Evolutionary conservation across 1,284 basidiomycete species (phyloP), one percentile per base, ranked within the genome.

Genomic region (Ceratobasidium sp.): DNA sequence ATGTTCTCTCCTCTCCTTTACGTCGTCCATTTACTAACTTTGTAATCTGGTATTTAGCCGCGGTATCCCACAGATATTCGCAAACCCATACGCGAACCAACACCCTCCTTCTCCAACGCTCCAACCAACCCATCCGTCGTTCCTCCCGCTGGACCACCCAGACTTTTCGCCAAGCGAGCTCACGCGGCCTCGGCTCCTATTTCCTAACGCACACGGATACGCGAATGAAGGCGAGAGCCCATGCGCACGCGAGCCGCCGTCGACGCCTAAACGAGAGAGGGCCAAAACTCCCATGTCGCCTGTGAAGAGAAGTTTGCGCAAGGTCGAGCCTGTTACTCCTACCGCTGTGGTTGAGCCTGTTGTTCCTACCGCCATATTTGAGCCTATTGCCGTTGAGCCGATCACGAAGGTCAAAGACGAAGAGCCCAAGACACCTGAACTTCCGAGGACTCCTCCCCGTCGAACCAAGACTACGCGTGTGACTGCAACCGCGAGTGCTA

Each of bases 121-220:
- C 5, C 69, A 64, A 20, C 56, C 64, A 9, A 60, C 55, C 18
- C 58, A 80, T n/a, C 79, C 78, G 7, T 80, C 79, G 26, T 75
- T 77, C 51, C 63, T 80, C 13, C 78, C 73, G 18, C 79, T 79
- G 12, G 70, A 70, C 15, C 78, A 80, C 46, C 80, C 80, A 28
- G 78, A 79, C 53, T 80, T 78, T 77, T 79, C 79, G 10, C 80
- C 80, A 6, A 23, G 58, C 40, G 77, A 79, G 39, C 78, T 79
- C 15, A 61, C 77, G 13, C 73, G 75, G 4, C 73, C 77, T 2
- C 70, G 77, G 49, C 77, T 80, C 12, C 77, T 80, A 23, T 80
- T 67, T 26, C 75, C 78, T 15, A 2, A 75, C 12, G 71, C 71
- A 49, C 71, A 75, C 60, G 71, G 71, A 7, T 75, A 56, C 40